A percentile compares a stretch with the other conserved stretches of the same genome.
Evolutionary conservation across 2,329 filamentous ascomycete species (phyloP).

Genomic region (Diplocarpon rosae): DNA sequence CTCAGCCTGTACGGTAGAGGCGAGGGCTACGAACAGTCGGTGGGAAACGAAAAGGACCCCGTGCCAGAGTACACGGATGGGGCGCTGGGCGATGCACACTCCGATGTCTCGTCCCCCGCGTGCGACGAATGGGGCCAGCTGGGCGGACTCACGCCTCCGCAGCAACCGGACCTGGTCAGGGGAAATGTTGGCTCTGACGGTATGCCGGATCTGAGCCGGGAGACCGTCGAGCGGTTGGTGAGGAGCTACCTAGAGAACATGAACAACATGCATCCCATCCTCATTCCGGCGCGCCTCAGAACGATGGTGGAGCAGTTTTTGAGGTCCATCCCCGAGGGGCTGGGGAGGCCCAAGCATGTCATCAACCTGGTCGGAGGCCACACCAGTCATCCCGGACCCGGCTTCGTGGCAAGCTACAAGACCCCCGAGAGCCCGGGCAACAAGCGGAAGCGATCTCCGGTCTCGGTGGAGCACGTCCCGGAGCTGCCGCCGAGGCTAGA

Average conservation of each 20-base stretch:
- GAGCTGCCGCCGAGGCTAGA: slow-evolving; percentile 18
- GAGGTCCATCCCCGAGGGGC: slow-evolving; percentile 21
- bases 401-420: slow-evolving; percentile 15
- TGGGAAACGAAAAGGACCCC: slow-evolving; percentile 29
- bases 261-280: slow-evolving; percentile 54
- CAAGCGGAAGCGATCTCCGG: slow-evolving; percentile 25
- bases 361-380: slow-evolving; percentile 11
- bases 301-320: slow-evolving; percentile 27
- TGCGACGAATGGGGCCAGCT: slow-evolving; percentile 48
- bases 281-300: slow-evolving; percentile 41
- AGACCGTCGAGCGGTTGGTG: slow-evolving; percentile 42
- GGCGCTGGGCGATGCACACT: slow-evolving; percentile 34
- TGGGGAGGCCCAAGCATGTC: slow-evolving; percentile 20
- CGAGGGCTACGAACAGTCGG: slow-evolving; percentile 55
- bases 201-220: slow-evolving; percentile 42
- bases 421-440: slow-evolving; percentile 26
- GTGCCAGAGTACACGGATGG: slow-evolving; percentile 32
- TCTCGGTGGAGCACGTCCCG: slow-evolving; percentile 14
- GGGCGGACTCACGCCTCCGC: slow-evolving; percentile 30
- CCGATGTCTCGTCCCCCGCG: slow-evolving; percentile 43
- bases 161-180: slow-evolving; percentile 12
- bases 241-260: slow-evolving; percentile 49
- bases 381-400: slow-evolving; percentile 4
- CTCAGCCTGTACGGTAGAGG: slow-evolving; percentile 69
- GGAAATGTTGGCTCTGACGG: slow-evolving; percentile 31